Percentiles rank a stretch among this genome's conserved stretches.
These are phyloP conservation scores for Oryza glaberrima DNA, from an alignment of 176 grass and related monocot species.

Conservation along the genomic window DNA sequence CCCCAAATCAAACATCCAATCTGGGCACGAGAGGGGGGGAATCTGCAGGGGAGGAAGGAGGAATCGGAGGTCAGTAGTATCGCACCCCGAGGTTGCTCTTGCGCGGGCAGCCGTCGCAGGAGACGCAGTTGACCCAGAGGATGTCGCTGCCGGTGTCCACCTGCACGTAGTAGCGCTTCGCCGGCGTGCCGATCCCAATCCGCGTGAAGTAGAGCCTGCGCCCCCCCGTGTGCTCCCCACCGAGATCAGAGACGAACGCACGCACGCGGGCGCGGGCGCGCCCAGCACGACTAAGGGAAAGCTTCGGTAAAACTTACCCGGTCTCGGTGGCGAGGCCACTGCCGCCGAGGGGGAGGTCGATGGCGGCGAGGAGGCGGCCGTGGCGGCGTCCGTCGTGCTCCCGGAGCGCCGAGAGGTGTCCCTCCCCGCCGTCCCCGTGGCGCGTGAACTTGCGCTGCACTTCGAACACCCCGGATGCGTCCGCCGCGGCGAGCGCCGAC, in stretches of 20 bases:
- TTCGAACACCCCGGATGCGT: constrained; percentile 59
- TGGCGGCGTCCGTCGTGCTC: constrained; percentile 60
- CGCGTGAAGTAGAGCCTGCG: constrained; percentile 82
- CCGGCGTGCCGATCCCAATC: constrained; percentile 77
- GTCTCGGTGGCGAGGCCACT: constrained; percentile 69
- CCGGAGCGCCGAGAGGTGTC: constrained; percentile 45
- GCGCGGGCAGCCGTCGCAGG: constrained; percentile 74
- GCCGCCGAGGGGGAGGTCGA: constrained; percentile 81
- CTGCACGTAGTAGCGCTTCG: constrained; percentile 90
- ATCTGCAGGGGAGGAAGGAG: not conserved
- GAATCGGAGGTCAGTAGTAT: not conserved
- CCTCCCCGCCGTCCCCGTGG: not conserved
- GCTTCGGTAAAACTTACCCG: constrained; percentile 30
- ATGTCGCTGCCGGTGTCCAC: constrained; percentile 97
- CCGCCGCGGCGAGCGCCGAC: constrained; percentile 29
- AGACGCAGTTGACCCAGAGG: constrained; percentile 94
- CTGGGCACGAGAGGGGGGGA: not conserved
- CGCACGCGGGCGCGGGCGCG: not conserved
- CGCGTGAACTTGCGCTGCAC: constrained; percentile 78
- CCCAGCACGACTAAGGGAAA: not conserved
- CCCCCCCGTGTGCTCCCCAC: constrained; percentile 1
- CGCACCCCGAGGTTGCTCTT: constrained; percentile 86
- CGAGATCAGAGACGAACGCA: constrained; percentile 4
- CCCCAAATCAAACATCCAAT: not conserved
- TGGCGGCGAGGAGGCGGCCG: constrained; percentile 54